Base-by-base conservation (phyloP, 768 basidiomycete species). In the Macrocybe gigantea region DNA sequence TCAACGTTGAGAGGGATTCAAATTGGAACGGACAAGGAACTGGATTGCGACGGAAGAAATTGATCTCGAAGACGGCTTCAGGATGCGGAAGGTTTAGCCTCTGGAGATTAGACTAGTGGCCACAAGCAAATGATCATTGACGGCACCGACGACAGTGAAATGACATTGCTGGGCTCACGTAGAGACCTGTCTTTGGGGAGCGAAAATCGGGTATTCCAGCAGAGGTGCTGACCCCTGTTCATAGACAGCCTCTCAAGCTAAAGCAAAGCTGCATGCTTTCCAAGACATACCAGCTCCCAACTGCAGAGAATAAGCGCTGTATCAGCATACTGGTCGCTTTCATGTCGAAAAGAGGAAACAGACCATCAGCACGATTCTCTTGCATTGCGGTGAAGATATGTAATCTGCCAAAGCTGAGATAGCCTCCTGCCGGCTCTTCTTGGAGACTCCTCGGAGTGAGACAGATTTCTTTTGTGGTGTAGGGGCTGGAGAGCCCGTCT, bases 61-160 rank as follows among this genome's bases (percentile, higher is more conserved):
- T 70, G 57, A 98, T 86, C 55, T 97, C 89, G 57, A 98, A 98
- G 31, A 97, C 93, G 0, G 94, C 94, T 57, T 98, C 94, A 0
- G 94, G 93, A 57, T 87, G 82, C n/a, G 93, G 93, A 10, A 92
- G 75, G 12, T 85, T 85, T 38, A 92, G 66, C 52, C 82, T 73
- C 29, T 83, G 80, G 32, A 91, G 74, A 59, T 92, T 90, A 8
- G 86, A 79, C 88, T 92, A 60, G 40, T 29, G 41, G 33, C 29
- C 32, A 33, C 6, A 29, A 36, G 15, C 40, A 15, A 30, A 40
- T 29, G 10, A 10, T 1, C 10, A 22, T 35, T 35, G 11, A 39
- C 15, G 34, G 29, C 12, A 22, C 22, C 4, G 22, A 22, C 4
- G 22, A 22, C 22, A 22, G 2, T 30, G 1, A 33, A 7, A 31